Percentiles rank a stretch among this genome's conserved stretches.
These are phyloP conservation scores for Fomitopsis betulina DNA, from an alignment of 1,284 basidiomycete species.

Conservation along the genomic window DNA sequence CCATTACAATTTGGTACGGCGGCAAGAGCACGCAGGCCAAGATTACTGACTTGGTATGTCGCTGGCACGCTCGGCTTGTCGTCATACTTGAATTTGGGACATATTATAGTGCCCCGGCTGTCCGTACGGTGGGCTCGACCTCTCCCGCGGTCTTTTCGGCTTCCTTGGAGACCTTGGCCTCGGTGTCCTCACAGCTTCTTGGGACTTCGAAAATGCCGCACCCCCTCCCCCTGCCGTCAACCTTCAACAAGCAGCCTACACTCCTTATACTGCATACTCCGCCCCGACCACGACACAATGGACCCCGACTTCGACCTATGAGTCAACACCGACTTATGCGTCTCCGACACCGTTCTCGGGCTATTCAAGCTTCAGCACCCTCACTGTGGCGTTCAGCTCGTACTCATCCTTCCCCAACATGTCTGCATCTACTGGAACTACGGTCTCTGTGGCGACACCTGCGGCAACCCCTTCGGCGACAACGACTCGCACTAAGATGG, in stretches of 20 bases:
- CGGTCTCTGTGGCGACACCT: too few species aligned
- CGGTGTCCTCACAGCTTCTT: slow-evolving; percentile 16
- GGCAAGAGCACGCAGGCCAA: slow-evolving; percentile 19
- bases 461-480: slow-evolving; percentile 4
- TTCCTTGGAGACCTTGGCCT: slow-evolving; percentile 41
- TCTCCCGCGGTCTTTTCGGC: slow-evolving; percentile 71
- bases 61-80: background rate
- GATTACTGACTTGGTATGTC: slow-evolving; percentile 21
- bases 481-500: slow-evolving; percentile 5
- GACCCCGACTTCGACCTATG: background rate
- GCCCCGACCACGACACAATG: background rate
- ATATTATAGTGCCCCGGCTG: slow-evolving; percentile 61
- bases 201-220: slow-evolving; percentile 12
- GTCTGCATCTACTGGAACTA: background rate
- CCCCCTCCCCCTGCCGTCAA: background rate
- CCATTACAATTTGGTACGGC: slow-evolving; percentile 16
- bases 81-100: background rate
- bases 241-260: slow-evolving; percentile 10
- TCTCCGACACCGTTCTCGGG: background rate
- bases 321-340: background rate
- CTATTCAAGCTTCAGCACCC: slow-evolving; percentile 4
- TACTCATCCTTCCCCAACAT: slow-evolving; percentile 1
- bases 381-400: slow-evolving; percentile 1
- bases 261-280: background rate
- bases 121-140: slow-evolving; percentile 70